Conservation (phyloP, 495 filamentous ascomycete species). For the Trypethelium eluteriae region DNA sequence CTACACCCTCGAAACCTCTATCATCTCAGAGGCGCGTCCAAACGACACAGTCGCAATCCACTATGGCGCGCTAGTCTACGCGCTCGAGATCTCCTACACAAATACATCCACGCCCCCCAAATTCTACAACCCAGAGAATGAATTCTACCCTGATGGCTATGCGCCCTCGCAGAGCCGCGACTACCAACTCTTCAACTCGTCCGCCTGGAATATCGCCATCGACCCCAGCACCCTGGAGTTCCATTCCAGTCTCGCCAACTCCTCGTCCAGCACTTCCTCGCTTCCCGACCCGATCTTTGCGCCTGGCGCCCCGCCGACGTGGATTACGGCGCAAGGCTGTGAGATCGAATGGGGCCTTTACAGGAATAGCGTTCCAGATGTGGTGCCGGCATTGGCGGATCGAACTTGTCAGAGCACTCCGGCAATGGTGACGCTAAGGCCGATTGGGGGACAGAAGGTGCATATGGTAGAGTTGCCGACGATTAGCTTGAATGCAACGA, state of each 20-base stretch:
- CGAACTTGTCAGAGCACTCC: slow-evolving; percentile 37
- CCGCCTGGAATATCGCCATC: slow-evolving; percentile 45
- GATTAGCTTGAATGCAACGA: slow-evolving; percentile 7
- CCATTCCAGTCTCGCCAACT: slow-evolving; percentile 22
- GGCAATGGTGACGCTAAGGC: slow-evolving; percentile 43
- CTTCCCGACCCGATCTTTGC: slow-evolving; percentile 45
- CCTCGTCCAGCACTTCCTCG: slow-evolving; percentile 9
- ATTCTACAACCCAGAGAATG: slow-evolving; percentile 18
- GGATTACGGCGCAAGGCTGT: slow-evolving; percentile 46
- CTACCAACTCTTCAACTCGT: slow-evolving; percentile 34
- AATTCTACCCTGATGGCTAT: slow-evolving; percentile 22
- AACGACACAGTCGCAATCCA: slow-evolving; percentile 51
- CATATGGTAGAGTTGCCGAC: slow-evolving; percentile 53
- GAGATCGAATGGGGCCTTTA: slow-evolving; percentile 48
- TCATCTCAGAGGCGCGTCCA: slow-evolving; percentile 35
- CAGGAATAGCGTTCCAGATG: slow-evolving; percentile 40
- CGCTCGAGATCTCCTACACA: slow-evolving; percentile 39
- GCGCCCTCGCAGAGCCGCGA: slow-evolving; percentile 36
- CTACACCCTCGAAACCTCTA: slow-evolving; percentile 26
- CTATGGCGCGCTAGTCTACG: slow-evolving; percentile 49
- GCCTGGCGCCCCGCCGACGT: slow-evolving; percentile 42
- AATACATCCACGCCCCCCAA: slow-evolving; percentile 28
- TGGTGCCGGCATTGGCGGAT: slow-evolving; percentile 35
- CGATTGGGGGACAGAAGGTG: slow-evolving; percentile 51
- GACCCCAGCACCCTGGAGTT: slow-evolving; percentile 39